phyloP scores from a whole-genome alignment of 495 filamentous ascomycete genomes.

The Lophiostoma macrostomum region DNA sequence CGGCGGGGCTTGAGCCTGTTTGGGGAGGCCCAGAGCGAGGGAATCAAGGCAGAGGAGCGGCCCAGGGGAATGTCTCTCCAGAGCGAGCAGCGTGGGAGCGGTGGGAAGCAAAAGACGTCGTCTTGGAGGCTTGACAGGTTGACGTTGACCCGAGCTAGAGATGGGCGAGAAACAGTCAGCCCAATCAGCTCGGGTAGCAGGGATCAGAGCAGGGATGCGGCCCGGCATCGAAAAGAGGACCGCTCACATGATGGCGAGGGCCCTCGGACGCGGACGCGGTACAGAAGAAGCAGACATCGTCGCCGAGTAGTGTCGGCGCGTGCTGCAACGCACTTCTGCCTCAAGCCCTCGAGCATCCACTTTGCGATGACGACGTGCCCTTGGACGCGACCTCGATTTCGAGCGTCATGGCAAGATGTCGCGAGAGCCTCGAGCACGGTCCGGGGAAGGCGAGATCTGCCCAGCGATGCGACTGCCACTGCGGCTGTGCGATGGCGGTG shows the following conservation, averaged over 20 bases:
- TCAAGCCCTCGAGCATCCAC: not conserved
- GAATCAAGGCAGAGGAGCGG: constrained; percentile 14
- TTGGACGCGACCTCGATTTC: not conserved
- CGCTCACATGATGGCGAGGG: constrained; percentile 26
- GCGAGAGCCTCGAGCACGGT: too few species aligned
- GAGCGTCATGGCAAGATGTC: not conserved
- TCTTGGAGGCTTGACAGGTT: constrained; percentile 35
- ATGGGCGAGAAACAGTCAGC: constrained; percentile 25
- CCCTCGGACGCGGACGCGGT: constrained; percentile 13
- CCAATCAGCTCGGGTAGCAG: constrained; percentile 26
- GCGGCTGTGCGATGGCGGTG: too few species aligned
- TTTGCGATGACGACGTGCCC: not conserved
- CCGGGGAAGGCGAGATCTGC: too few species aligned
- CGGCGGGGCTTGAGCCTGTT: constrained; percentile 23
- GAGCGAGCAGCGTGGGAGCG: constrained; percentile 17
- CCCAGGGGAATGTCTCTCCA: constrained; percentile 19
- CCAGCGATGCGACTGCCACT: too few species aligned
- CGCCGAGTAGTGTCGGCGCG: constrained; percentile 24
- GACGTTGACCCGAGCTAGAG: constrained; percentile 37
- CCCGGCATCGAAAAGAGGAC: constrained; percentile 17
- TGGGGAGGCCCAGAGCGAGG: constrained; percentile 23
- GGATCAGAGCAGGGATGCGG: constrained; percentile 23
- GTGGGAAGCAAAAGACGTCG: constrained; percentile 18
- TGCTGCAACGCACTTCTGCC: constrained; percentile 17
- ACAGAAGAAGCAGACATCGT: constrained; percentile 10